Percentiles rank a stretch among this genome's conserved stretches.
Conservation (phyloP, 1,284 basidiomycete species). For the Puccinia novopanici region DNA sequence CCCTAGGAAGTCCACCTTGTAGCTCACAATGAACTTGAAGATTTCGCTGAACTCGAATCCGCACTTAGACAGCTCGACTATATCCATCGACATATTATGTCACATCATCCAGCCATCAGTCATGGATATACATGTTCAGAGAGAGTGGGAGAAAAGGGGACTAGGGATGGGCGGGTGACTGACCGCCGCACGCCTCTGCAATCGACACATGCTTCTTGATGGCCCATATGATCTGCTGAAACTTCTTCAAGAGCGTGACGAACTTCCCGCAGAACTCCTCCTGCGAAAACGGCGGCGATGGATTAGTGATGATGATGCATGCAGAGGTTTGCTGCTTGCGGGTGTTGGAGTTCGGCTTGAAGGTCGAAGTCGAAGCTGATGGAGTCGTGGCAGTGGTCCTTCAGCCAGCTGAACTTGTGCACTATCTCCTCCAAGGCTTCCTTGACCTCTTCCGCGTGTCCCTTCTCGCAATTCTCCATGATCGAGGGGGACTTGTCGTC, state of each 20-base stretch:
- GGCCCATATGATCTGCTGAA: slow-evolving; percentile 10
- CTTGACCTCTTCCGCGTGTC: not conserved
- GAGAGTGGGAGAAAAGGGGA: not conserved
- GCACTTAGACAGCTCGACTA: slow-evolving; percentile 15
- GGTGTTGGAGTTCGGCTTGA: too few relatives aligned
- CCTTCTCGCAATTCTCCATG: not conserved
- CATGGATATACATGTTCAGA: not conserved
- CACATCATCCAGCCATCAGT: too few relatives aligned
- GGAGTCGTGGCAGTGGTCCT: not conserved
- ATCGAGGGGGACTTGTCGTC: not conserved
- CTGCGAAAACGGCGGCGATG: slow-evolving; percentile 18
- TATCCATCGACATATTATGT: too few relatives aligned
- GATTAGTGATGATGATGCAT: not conserved
- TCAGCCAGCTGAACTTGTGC: not conserved
- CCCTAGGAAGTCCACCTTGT: slow-evolving; percentile 15
- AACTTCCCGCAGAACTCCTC: slow-evolving; percentile 2
- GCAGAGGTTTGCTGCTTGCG: not conserved
- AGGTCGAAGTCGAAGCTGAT: too few relatives aligned
- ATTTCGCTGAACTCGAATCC: not conserved
- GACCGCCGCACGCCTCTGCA: slow-evolving; percentile 9
- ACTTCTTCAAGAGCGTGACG: slow-evolving; percentile 23
- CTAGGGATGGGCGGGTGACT: not conserved
- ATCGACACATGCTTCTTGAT: slow-evolving; percentile 10
- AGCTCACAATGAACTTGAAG: slow-evolving; percentile 24
- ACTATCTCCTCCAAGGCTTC: slow-evolving; percentile 6